These are phyloP conservation scores for Fusarium sp. DNA, from an alignment of 2,329 filamentous ascomycete genomes.

Conservation along the genomic window DNA sequence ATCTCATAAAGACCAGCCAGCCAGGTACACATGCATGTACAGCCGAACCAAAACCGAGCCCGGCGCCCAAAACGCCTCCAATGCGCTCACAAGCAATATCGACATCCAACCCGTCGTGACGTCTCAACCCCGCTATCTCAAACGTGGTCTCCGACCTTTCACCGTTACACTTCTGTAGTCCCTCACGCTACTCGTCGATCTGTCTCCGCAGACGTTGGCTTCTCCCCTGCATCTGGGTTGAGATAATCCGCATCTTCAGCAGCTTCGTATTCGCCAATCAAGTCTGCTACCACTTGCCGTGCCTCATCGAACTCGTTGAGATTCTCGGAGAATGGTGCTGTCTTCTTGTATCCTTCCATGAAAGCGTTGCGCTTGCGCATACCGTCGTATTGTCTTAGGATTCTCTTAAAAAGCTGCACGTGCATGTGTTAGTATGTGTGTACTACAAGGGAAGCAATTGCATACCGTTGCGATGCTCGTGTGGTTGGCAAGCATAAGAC, in stretches of 20 bases:
- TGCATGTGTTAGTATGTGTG: constrained; percentile 5
- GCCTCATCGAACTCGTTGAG: constrained; percentile 96
- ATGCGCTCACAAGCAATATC: constrained; percentile 24
- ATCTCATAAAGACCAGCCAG: constrained; percentile 5
- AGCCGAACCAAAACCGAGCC: constrained; percentile 26
- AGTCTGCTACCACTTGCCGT: constrained; percentile 87
- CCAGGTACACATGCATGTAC: not conserved
- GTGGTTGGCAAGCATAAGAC: constrained; percentile 97
- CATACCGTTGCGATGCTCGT: constrained; percentile 91
- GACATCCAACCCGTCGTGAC: constrained; percentile 32
- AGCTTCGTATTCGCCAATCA: constrained; percentile 95
- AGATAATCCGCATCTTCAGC: constrained; percentile 93
- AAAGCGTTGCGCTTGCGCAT: constrained; percentile 98
- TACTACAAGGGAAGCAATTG: constrained; percentile 15
- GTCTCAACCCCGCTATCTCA: constrained; percentile 20
- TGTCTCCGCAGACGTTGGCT: constrained; percentile 63
- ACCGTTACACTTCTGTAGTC: not conserved
- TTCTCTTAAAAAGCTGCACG: constrained; percentile 85
- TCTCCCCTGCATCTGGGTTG: constrained; percentile 73
- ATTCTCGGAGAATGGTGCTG: constrained; percentile 90
- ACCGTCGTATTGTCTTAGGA: constrained; percentile 90
- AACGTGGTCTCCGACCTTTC: not conserved
- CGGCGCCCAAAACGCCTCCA: constrained; percentile 36
- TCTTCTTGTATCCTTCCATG: constrained; percentile 95
- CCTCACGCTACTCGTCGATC: constrained; percentile 61